Evolutionary conservation across 2,329 filamentous ascomycete genomes (phyloP).

Genomic region (Teratosphaeria pseudoeucalypti): DNA sequence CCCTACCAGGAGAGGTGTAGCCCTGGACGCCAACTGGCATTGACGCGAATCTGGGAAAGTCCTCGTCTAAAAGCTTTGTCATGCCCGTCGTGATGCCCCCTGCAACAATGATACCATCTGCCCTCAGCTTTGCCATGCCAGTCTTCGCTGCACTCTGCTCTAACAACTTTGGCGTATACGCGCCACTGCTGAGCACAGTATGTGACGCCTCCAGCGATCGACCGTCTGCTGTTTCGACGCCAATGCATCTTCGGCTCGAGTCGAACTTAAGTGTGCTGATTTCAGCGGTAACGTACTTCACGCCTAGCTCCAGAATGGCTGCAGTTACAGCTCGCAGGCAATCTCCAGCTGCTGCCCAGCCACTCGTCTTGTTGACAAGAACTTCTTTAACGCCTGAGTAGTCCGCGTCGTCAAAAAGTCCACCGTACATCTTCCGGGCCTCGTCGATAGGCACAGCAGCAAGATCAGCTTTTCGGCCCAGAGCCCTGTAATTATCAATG

Average conservation of each 20-base stretch:
- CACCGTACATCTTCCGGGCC: constrained; percentile 45
- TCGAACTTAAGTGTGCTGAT: constrained; percentile 41
- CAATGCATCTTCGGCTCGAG: constrained; percentile 32
- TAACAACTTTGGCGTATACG: constrained; percentile 33
- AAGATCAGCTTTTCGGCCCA: constrained; percentile 38
- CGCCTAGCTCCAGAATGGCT: constrained; percentile 43
- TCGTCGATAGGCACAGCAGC: constrained; percentile 41
- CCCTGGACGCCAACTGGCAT: constrained; percentile 39
- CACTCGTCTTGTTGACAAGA: constrained; percentile 49
- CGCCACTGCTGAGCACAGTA: constrained; percentile 32
- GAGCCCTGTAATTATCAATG: constrained; percentile 40
- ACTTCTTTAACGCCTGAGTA: constrained; percentile 50
- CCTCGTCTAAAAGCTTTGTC: constrained; percentile 34
- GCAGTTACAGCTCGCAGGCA: constrained; percentile 46
- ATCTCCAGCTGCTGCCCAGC: constrained; percentile 55
- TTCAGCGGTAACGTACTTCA: constrained; percentile 48
- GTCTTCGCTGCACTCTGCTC: constrained; percentile 41
- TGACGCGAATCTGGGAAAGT: constrained; percentile 27
- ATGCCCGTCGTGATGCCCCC: constrained; percentile 44
- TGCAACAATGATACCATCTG: constrained; percentile 44
- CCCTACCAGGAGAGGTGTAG: constrained; percentile 25
- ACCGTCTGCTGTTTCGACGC: constrained; percentile 31
- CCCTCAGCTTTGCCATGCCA: constrained; percentile 38
- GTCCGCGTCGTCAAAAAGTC: constrained; percentile 50
- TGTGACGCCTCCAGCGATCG: constrained; percentile 25